Evolutionary conservation across 2,329 filamentous ascomycete species (phyloP).

Genomic region (Verticillium nubilum): DNA sequence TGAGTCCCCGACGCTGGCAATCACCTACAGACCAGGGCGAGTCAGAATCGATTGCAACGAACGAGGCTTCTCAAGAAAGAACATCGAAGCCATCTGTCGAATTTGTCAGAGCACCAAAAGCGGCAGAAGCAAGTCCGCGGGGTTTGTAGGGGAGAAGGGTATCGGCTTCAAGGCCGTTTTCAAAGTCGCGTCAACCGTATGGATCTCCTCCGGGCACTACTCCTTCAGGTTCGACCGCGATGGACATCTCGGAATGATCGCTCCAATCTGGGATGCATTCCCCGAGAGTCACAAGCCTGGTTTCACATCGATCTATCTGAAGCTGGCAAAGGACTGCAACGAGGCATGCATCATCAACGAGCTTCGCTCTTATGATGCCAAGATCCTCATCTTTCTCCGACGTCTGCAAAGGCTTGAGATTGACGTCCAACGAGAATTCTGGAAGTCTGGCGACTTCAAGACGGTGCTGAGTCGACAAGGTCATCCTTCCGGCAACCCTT

Average conservation of each 20-base stretch:
- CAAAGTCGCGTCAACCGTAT: slow-evolving; percentile 21
- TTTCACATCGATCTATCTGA: slow-evolving; percentile 13
- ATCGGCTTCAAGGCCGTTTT: slow-evolving; percentile 30
- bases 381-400: slow-evolving; percentile 23
- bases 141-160: slow-evolving; percentile 27
- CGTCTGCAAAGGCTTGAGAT: slow-evolving; percentile 19
- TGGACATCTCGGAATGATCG: slow-evolving; percentile 25
- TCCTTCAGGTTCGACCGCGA: slow-evolving; percentile 25
- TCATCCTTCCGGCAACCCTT: background rate
- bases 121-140: slow-evolving; percentile 12
- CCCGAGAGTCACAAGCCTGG: slow-evolving; percentile 14
- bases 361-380: slow-evolving; percentile 17
- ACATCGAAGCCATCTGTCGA: slow-evolving; percentile 27
- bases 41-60: slow-evolving; percentile 29
- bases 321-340: slow-evolving; percentile 8
- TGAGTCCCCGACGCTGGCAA: slow-evolving; percentile 9
- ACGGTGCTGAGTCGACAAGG: background rate
- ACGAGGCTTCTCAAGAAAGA: slow-evolving; percentile 18
- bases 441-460: background rate
- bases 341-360: slow-evolving; percentile 11
- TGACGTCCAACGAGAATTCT: background rate
- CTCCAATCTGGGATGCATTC: slow-evolving; percentile 21
- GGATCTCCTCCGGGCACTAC: slow-evolving; percentile 21
- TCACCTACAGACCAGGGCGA: slow-evolving; percentile 14
- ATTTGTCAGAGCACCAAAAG: slow-evolving; percentile 26